Percentiles rank a stretch among this genome's conserved stretches.
Evolutionary conservation across 345 rosid genomes (phyloP).

Genomic region (Eucalyptus erythrocorys): DNA sequence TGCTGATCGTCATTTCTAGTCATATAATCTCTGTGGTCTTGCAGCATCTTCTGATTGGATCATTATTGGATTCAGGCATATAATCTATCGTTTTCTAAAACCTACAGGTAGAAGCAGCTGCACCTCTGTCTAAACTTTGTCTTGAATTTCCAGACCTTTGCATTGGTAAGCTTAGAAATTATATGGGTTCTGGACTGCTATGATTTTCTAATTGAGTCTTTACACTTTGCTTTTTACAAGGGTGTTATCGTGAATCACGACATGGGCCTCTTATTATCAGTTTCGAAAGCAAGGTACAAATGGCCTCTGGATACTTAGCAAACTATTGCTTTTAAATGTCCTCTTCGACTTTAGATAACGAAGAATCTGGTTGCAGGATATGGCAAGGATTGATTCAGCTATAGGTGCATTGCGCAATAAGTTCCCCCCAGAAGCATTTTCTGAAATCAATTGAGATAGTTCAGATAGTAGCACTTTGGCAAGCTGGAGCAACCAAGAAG

Average conservation of each 20-base stretch:
- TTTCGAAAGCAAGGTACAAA: constrained; percentile 72
- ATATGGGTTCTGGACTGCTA: background rate
- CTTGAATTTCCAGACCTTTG: constrained; percentile 82
- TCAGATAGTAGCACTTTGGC: background rate
- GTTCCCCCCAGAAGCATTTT: constrained; percentile 31
- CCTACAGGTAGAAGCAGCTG: constrained; percentile 78
- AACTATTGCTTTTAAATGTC: background rate
- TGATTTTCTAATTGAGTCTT: constrained; percentile 2
- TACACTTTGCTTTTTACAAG: constrained; percentile 11
- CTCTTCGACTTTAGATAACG: background rate
- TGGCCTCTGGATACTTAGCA: background rate
- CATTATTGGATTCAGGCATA: background rate
- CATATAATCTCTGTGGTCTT: background rate
- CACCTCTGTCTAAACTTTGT: constrained; percentile 69
- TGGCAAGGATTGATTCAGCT: constrained; percentile 42
- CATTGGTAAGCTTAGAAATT: constrained; percentile 32
- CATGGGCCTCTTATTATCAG: constrained; percentile 46
- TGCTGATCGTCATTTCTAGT: background rate
- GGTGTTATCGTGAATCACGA: constrained; percentile 71
- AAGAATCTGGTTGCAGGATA: constrained; percentile 26
- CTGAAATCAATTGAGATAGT: constrained; percentile 5
- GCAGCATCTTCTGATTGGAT: background rate
- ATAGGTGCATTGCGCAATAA: constrained; percentile 39
- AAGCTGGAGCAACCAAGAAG: background rate
- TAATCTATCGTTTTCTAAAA: background rate